Percentiles rank a stretch among this genome's conserved stretches.
Evolutionary conservation across 2,329 filamentous ascomycete species (phyloP).

Genomic region (Trichoderma sp.): DNA sequence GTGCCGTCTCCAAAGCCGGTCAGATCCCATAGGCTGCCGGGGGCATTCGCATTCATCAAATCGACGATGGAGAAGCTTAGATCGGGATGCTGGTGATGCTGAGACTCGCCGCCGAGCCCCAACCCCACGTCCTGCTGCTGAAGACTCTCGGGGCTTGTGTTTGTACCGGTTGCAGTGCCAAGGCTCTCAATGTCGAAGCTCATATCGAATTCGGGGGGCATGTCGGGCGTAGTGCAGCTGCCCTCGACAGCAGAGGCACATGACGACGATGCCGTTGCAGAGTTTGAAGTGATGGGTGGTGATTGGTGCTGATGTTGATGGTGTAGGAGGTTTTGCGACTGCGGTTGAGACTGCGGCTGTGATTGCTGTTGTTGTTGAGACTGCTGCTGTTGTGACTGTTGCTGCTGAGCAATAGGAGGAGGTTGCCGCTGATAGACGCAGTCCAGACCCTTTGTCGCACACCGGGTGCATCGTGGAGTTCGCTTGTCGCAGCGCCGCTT

Average conservation of each 20-base stretch:
- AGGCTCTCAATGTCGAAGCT: conserved; percentile 38
- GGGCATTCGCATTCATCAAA: conserved; percentile 29
- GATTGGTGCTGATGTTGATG: conserved; percentile 38
- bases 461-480: conserved; percentile 45
- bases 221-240: conserved; percentile 25
- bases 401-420: conserved; percentile 20
- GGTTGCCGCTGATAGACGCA: conserved; percentile 46
- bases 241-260: conserved; percentile 27
- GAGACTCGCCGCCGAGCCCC: conserved; percentile 28
- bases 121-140: conserved; percentile 26
- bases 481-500: conserved; percentile 52
- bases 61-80: conserved; percentile 41
- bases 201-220: conserved; percentile 40
- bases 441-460: conserved; percentile 42
- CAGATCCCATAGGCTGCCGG: conserved; percentile 19
- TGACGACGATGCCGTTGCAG: not conserved
- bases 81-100: conserved; percentile 20
- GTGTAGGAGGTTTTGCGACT: not conserved
- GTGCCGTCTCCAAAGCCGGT: conserved; percentile 24
- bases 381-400: conserved; percentile 4
- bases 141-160: conserved; percentile 38
- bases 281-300: conserved; percentile 22
- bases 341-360: conserved; percentile 35
- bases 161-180: conserved; percentile 32
- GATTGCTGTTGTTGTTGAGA: conserved; percentile 26